Base-by-base conservation (phyloP, 2,329 filamentous ascomycete genomes). In the Pyrenophora graminea region DNA sequence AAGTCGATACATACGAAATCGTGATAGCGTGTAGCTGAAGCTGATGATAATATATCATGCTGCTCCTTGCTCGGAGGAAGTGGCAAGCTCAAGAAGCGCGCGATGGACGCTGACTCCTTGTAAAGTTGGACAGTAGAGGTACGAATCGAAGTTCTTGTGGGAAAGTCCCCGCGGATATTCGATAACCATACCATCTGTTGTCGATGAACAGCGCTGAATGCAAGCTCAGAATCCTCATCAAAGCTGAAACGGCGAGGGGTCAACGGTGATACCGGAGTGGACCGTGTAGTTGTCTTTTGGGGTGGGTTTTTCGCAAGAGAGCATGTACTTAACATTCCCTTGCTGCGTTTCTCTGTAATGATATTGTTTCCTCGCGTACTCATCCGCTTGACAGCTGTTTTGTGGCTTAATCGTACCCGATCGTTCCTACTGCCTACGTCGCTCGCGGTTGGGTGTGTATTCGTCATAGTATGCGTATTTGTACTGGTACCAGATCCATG, bases 161-260 rank as follows among this genome's bases (percentile, higher is more conserved):
- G 27, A 3, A 30, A 30, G 10, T 9, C 7, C 27, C 3, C 9
- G 27, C 27, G 10, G 27, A 13, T 13, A 9, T 25, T 7, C 1
- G 21, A 15, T 4, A 12, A 6, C 2, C 6, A 31, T 12, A 5
- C 17, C 1, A 17, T 30, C 32, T 25, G 13, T 21, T 30, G 3
- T 7, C 7, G 18, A 7, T 13, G 9, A 21, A 10, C 17, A 12
- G 19, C 13, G 13, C 4, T 3, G 38, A 33, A 25, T 5, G n/a
- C 17, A 4, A n/a, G n/a, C 8, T 36, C 38, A 31, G 38, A 21
- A 25, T 18, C 13, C n/a, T 13, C n/a, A 21, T 41, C 48, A 18
- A 51, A 51, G 43, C 42, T 51, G 15, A 51, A 38, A 8, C 32
- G 48, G 38, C 32, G 37, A 23, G 27, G 13, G 1, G 12, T 4